Conservation (phyloP, 208 protist species). For the Trichomonas gallinae region DNA sequence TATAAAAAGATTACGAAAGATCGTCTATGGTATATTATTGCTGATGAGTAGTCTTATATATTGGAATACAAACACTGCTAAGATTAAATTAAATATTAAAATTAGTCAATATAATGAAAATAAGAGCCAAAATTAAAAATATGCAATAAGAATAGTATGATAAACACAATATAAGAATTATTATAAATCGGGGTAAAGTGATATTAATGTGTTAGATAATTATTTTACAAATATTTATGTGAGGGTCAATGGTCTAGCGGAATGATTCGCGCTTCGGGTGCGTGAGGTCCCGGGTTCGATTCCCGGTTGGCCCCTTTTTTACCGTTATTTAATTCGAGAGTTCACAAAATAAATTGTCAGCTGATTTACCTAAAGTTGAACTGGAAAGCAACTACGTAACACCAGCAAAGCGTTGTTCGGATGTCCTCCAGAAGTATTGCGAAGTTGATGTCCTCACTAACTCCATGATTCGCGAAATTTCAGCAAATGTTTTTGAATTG, state of each 20-base stretch:
- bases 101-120: too few species aligned
- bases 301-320: slow-evolving; percentile 20
- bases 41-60: too few species aligned
- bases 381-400: not conserved
- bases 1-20: too few species aligned
- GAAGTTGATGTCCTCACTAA: not conserved
- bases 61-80: too few species aligned
- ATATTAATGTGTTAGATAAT: too few species aligned
- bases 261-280: slow-evolving; percentile 27
- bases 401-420: not conserved
- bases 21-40: too few species aligned
- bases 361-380: not conserved
- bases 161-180: too few species aligned
- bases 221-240: too few species aligned
- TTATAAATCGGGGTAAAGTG: too few species aligned
- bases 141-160: too few species aligned
- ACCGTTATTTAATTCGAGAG: not conserved
- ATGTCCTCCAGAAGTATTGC: not conserved
- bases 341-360: not conserved
- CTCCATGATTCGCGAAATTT: not conserved
- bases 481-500: not conserved
- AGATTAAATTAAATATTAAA: too few species aligned
- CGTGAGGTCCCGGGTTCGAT: slow-evolving; percentile 32
- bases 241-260: not conserved
- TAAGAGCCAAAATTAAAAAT: too few species aligned